Evolutionary conservation across 768 basidiomycete species (phyloP).

Genomic region (Collybia nuda): DNA sequence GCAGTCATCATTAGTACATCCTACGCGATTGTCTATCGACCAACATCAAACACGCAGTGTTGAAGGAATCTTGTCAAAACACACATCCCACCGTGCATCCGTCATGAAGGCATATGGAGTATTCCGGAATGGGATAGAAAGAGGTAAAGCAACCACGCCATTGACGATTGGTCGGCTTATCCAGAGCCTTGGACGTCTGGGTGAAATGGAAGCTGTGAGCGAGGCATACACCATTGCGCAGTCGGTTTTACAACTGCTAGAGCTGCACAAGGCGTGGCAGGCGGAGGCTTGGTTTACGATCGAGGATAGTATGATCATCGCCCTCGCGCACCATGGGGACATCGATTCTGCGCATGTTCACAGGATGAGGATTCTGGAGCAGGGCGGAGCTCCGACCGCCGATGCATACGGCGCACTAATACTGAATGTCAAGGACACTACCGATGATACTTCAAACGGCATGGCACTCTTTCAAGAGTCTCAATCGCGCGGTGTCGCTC

Average conservation of each 20-base stretch:
- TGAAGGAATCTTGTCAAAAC: not conserved
- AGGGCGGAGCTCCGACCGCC: slow-evolving; percentile 76
- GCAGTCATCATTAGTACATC: slow-evolving; percentile 3
- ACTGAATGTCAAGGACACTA: slow-evolving; percentile 85
- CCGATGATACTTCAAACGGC: slow-evolving; percentile 91
- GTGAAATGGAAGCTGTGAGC: slow-evolving; percentile 59
- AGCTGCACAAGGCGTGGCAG: slow-evolving; percentile 46
- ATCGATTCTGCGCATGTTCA: slow-evolving; percentile 81
- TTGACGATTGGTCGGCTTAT: slow-evolving; percentile 62
- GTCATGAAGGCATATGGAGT: slow-evolving; percentile 44
- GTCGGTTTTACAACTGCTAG: slow-evolving; percentile 46
- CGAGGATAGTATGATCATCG: slow-evolving; percentile 90
- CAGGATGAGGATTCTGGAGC: slow-evolving; percentile 72
- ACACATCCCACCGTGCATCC: slow-evolving; percentile 18
- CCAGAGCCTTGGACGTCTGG: slow-evolving; percentile 62
- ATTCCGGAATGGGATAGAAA: slow-evolving; percentile 44
- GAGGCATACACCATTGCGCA: slow-evolving; percentile 73
- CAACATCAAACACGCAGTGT: slow-evolving; percentile 1
- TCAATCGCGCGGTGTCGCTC: slow-evolving; percentile 60
- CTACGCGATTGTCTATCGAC: slow-evolving; percentile 8
- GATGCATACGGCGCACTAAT: slow-evolving; percentile 94
- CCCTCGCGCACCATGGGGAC: slow-evolving; percentile 78
- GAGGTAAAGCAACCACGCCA: slow-evolving; percentile 50
- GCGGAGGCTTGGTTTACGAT: slow-evolving; percentile 68
- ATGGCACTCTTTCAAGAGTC: slow-evolving; percentile 83